These are phyloP conservation scores for Pelargonium myrrhifolium DNA, from an alignment of 441 rosid genomes.

Conservation along the genomic window DNA sequence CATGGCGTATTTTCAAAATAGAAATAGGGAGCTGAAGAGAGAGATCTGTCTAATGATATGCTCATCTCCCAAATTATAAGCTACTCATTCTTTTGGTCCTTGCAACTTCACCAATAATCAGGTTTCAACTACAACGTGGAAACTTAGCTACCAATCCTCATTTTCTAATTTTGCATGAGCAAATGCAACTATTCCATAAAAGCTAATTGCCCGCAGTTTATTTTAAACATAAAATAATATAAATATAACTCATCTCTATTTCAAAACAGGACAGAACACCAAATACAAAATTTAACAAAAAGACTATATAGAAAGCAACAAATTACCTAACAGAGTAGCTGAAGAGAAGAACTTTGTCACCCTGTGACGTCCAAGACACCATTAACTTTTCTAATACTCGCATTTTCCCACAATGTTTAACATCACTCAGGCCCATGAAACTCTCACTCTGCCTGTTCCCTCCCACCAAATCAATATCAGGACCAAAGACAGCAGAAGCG, in stretches of 20 bases:
- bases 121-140: too few species aligned
- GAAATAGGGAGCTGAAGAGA: too few species aligned
- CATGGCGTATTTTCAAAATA: not conserved
- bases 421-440: constrained; percentile 80
- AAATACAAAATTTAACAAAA: not conserved
- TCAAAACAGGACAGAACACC: not conserved
- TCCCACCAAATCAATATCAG: constrained; percentile 71
- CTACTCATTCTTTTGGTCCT: too few species aligned
- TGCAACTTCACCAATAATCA: too few species aligned
- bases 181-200: too few species aligned
- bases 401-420: constrained; percentile 91
- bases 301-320: not conserved
- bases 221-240: too few species aligned
- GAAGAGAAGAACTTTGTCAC: constrained; percentile 87
- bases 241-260: too few species aligned
- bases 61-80: not conserved
- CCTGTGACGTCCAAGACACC: constrained; percentile 69
- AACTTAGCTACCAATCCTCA: too few species aligned
- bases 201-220: too few species aligned
- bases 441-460: constrained; percentile 62
- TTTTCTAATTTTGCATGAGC: too few species aligned
- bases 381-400: constrained; percentile 73
- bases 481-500: constrained; percentile 71
- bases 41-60: not conserved
- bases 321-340: constrained; percentile 87